Percentiles rank a stretch among this genome's conserved stretches.
Conservation (phyloP, 75 land plant genomes). For the Selaginella moellendorffii region DNA sequence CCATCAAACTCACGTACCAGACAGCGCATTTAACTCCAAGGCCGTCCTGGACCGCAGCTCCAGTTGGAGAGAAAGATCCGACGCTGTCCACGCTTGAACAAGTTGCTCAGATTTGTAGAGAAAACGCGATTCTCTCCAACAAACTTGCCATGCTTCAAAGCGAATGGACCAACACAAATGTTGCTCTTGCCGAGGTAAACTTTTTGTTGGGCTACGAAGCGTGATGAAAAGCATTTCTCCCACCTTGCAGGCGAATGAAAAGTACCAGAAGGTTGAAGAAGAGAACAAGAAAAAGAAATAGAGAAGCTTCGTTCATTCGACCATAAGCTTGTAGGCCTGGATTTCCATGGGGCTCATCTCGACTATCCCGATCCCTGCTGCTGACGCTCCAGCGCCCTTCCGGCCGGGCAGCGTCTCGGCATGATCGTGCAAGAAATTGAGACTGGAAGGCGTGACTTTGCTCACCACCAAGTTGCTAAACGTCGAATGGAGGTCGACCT, state of each 20-base stretch:
- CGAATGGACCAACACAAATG: not conserved
- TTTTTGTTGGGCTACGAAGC: no score
- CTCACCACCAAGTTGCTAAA: conserved; percentile 45
- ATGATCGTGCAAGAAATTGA: conserved; percentile 37
- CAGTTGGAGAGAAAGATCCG: not conserved
- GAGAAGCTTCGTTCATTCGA: not conserved
- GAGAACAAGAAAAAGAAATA: not conserved
- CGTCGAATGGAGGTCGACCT: conserved; percentile 36
- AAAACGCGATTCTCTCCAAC: not conserved
- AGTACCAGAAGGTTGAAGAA: not conserved
- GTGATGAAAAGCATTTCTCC: no score
- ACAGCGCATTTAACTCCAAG: not conserved
- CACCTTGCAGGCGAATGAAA: not conserved
- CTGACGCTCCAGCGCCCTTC: conserved; percentile 17
- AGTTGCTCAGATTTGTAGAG: not conserved
- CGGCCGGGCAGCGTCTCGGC: conserved; percentile 14
- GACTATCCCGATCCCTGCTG: conserved; percentile 35
- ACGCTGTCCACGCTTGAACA: not conserved
- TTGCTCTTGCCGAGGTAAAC: not conserved
- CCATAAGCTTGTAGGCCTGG: conserved; percentile 59
- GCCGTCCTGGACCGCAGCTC: not conserved
- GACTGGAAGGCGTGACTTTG: conserved; percentile 41
- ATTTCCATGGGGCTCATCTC: conserved; percentile 67
- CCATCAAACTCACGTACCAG: not conserved
- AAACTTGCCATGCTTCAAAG: not conserved